These are phyloP conservation scores for Beta corolliflora DNA, from an alignment of 179 eudicot species.

Conservation along the genomic window DNA sequence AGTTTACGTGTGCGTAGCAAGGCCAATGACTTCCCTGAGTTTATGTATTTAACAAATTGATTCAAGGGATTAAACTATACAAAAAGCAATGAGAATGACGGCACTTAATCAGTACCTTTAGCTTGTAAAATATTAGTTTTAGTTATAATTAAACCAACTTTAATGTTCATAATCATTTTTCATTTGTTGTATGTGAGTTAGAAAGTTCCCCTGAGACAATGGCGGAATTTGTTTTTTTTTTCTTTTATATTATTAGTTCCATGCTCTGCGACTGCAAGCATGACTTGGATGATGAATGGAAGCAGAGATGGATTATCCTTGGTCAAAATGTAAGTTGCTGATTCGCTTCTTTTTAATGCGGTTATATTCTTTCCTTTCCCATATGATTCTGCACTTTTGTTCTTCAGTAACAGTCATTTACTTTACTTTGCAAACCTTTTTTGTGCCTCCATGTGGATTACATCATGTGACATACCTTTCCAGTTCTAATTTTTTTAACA, in stretches of 20 bases:
- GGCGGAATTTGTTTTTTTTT: no score
- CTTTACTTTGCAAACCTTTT: constrained; percentile 14
- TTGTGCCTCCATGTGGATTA: constrained; percentile 27
- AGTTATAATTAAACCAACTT: constrained; percentile 16
- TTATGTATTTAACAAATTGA: constrained; percentile 19
- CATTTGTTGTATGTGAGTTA: constrained; percentile 14
- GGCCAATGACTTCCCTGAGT: constrained; percentile 24
- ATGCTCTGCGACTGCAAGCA: constrained; percentile 34
- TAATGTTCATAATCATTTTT: constrained; percentile 22
- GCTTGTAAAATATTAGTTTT: constrained; percentile 23
- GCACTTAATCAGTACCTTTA: constrained; percentile 29
- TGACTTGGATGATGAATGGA: constrained; percentile 27
- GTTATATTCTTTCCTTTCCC: background rate
- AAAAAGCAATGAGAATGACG: constrained; percentile 32
- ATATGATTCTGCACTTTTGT: constrained; percentile 16
- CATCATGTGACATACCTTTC: constrained; percentile 25
- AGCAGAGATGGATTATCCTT: constrained; percentile 26
- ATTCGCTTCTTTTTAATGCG: constrained; percentile 10
- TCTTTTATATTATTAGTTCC: constrained; percentile 30
- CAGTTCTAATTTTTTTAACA: constrained; percentile 12
- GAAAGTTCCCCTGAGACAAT: no score
- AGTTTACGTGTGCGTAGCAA: constrained; percentile 37
- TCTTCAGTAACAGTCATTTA: background rate
- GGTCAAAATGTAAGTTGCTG: constrained; percentile 29
- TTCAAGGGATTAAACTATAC: constrained; percentile 12